Percentiles rank a stretch among this genome's conserved stretches.
phyloP scores from a whole-genome alignment of 768 basidiomycete species.

The Xerocomus spinulosus region DNA sequence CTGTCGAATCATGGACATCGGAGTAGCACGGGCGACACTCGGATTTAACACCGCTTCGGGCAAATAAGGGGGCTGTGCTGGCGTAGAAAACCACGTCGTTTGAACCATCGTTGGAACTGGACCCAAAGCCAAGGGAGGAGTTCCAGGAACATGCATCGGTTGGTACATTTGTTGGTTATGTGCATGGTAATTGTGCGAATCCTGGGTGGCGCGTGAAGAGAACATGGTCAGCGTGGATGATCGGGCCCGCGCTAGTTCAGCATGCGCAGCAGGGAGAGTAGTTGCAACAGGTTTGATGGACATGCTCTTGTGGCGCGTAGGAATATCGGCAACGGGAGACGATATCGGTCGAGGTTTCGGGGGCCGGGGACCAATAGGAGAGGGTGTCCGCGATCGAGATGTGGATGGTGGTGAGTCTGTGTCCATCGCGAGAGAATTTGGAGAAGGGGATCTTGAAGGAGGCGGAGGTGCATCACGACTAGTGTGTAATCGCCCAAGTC shows the following conservation, averaged over 20 bases:
- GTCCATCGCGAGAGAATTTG: constrained; percentile 9
- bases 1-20: constrained; percentile 7
- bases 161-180: constrained; percentile 31
- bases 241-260: constrained; percentile 23
- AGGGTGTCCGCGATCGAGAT: constrained; percentile 42
- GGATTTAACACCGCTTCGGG: constrained; percentile 14
- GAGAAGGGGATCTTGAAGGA: constrained; percentile 30
- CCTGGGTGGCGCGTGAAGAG: constrained; percentile 21
- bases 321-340: constrained; percentile 26
- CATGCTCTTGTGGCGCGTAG: constrained; percentile 32
- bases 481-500: constrained; percentile 17
- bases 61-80: constrained; percentile 6
- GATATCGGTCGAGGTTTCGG: constrained; percentile 28
- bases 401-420: constrained; percentile 16
- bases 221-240: constrained; percentile 29
- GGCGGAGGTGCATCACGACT: constrained; percentile 26
- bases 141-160: constrained; percentile 26
- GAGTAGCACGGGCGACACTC: constrained; percentile 9
- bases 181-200: constrained; percentile 30
- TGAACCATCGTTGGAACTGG: constrained; percentile 1
- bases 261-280: constrained; percentile 13
- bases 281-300: constrained; percentile 20
- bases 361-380: constrained; percentile 50
- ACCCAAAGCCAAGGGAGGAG: constrained; percentile 10
- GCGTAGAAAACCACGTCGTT: constrained; percentile 17